Evolutionary conservation across 2,329 filamentous ascomycete genomes (phyloP).

Genomic region (Aureobasidium subglaciale): DNA sequence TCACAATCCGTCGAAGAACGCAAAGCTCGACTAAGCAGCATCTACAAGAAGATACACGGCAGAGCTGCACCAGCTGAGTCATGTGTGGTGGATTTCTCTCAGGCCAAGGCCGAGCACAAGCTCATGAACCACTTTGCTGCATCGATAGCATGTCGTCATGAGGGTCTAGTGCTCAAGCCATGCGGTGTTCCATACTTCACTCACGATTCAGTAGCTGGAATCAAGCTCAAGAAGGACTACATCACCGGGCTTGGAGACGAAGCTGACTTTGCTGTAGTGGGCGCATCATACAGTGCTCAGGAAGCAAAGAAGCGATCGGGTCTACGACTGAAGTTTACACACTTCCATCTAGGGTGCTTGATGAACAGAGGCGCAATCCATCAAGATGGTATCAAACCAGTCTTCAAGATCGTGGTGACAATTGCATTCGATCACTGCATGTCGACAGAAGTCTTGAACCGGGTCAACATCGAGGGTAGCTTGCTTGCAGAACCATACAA

Average conservation of each 20-base stretch:
- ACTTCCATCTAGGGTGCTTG: slow-evolving; percentile 73
- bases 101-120: slow-evolving; percentile 42
- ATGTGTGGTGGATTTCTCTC: slow-evolving; percentile 59
- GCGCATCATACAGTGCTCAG: slow-evolving; percentile 61
- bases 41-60: slow-evolving; percentile 52
- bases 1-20: slow-evolving; percentile 52
- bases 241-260: slow-evolving; percentile 70
- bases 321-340: slow-evolving; percentile 57
- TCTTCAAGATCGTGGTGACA: slow-evolving; percentile 59
- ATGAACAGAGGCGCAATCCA: slow-evolving; percentile 57
- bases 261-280: slow-evolving; percentile 74
- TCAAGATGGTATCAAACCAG: slow-evolving; percentile 46
- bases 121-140: slow-evolving; percentile 60
- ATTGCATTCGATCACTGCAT: slow-evolving; percentile 41
- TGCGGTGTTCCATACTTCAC: slow-evolving; percentile 67
- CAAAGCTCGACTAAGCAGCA: slow-evolving; percentile 50
- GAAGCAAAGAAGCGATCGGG: slow-evolving; percentile 47
- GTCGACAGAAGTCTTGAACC: slow-evolving; percentile 36
- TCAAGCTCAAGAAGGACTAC: slow-evolving; percentile 88
- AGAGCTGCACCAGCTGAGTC: slow-evolving; percentile 61
- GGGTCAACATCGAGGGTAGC: slow-evolving; percentile 36
- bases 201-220: slow-evolving; percentile 34
- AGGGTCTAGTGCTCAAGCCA: slow-evolving; percentile 77
- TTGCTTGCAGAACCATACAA: slow-evolving; percentile 30
- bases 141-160: slow-evolving; percentile 58